A percentile compares a stretch with the other conserved stretches of the same genome.
Evolutionary conservation across 352 stramenopile genomes (phyloP).

Genomic region (Phytophthora meadii): DNA sequence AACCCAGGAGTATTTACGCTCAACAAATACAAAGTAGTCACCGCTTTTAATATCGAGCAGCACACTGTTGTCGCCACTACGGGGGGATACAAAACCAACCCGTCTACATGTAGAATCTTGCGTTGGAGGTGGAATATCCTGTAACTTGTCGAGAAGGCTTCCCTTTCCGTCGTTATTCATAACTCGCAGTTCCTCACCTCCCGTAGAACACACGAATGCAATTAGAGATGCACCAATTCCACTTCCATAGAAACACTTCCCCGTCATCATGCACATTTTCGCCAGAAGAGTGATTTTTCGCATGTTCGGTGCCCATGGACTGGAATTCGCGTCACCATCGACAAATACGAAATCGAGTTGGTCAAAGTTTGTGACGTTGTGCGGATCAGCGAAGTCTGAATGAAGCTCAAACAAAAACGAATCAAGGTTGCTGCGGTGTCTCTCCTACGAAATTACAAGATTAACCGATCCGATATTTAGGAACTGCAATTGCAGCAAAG

Average conservation of each 20-base stretch:
- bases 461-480: conserved; percentile 6
- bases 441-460: conserved; percentile 47
- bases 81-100: conserved; percentile 25
- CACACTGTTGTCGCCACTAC: conserved; percentile 39
- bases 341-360: conserved; percentile 84
- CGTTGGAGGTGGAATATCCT: conserved; percentile 44
- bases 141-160: conserved; percentile 48
- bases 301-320: conserved; percentile 66
- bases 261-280: conserved; percentile 92
- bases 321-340: conserved; percentile 67
- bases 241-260: conserved; percentile 80
- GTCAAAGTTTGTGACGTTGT: conserved; percentile 82
- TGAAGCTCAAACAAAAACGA: conserved; percentile 83
- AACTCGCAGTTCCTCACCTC: conserved; percentile 62
- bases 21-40: conserved; percentile 70
- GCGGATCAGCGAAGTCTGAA: conserved; percentile 67
- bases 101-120: conserved; percentile 6
- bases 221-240: conserved; percentile 65
- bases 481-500: background rate
- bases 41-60: conserved; percentile 76
- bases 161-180: conserved; percentile 73
- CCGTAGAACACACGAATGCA: conserved; percentile 77
- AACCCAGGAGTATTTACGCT: conserved; percentile 47
- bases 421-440: conserved; percentile 63
- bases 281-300: conserved; percentile 67